Evolutionary conservation across 495 filamentous ascomycete species (phyloP), one percentile per base, ranked within the genome.

Genomic region (Friedmanniomyces endolithicus): DNA sequence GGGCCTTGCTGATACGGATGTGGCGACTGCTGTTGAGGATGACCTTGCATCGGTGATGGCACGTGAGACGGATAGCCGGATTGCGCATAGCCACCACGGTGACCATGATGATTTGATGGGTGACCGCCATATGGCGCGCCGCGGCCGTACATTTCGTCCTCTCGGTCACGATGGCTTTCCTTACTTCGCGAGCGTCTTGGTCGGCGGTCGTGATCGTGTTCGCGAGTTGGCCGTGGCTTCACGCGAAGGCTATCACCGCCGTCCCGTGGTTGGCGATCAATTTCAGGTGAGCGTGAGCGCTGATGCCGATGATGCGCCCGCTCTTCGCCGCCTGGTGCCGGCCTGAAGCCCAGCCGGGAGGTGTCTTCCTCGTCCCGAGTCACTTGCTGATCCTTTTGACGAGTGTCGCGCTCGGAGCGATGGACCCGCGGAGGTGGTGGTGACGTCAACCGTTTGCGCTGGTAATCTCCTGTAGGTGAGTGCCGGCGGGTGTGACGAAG

Each of bases 61-160:
- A 62, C 70, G 52, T 61, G 53, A 14, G 63, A 67, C 50, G 72
- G 68, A 52, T 58, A 58, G 29, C 40, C 25, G 2, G 48, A 40
- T 44, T 66, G 63, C n/a, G 72, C 63, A 63, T 76, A 75, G 49
- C 65, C 70, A 45, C 67, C 71, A 48, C 71, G 71, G 43, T 76
- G 74, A 51, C 71, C 70, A 55, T 78, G 77, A 6, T 80, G 70
- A 64, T 80, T 58, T 1, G 71, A 65, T n/a, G 71, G 67, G 49
- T 67, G 70, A 12, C 57, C 65, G 31, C 57, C 65, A 39, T 58
- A 58, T 11, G 40, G 59, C 22, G 20, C 20, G 6, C 59, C 59
- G 9, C 59, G 55, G 23, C 48, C 40, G 43, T 62, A 58, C 59
- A 62, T 62, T 1, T 58, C 52, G 40, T 48, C 39, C 27, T 50